Base-by-base conservation (phyloP, 306 rosid genomes). In the Rosa rugosa region DNA sequence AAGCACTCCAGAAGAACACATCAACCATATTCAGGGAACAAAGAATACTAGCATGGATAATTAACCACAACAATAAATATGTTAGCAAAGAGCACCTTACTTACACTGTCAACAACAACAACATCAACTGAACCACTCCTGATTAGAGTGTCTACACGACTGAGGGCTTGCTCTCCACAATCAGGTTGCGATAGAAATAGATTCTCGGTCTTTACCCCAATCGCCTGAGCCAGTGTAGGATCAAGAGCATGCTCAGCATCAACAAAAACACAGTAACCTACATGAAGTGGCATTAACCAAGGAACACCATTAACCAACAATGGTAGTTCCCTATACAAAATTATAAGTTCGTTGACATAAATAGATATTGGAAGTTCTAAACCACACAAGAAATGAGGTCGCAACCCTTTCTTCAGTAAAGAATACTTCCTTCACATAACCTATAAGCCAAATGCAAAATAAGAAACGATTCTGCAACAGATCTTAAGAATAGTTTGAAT, bases 161-260 rank as follows among this genome's bases (percentile, higher is more conserved):
- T 91, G 49, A 91, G 97, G 40, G 98, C 98, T 76, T 91, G 95
- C 84, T 92, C 97, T n/a, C 96, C 97, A 83, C 92, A 92, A 77
- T 94, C 97, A 59, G 97, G 98, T 86, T 92, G 97, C 3, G 98
- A 94, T 42, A 94, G 91, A 79, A 94, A 95, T 71, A 94, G 84
- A 79, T 89, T 88, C 74, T 83, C 67, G 6, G 93, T 88, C 72
- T 94, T 85, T 68, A 94, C 97, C 69, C 98, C 97, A 83, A 92
- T 92, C 76, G 92, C 84, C 82, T 86, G 89, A 22, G 97, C 97
- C 69, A 94, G 85, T 23, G 89, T 59, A 83, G 89, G 94, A 85
- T 94, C 97, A 75, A 94, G 94, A 80, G 98, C 97, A 80, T 92
- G 98, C 78, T 92, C 98, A 23, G 98, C 98, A 80, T 92, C 98